Base-by-base conservation (phyloP, 495 filamentous ascomycete species). In the Annulohypoxylon moriforme region DNA sequence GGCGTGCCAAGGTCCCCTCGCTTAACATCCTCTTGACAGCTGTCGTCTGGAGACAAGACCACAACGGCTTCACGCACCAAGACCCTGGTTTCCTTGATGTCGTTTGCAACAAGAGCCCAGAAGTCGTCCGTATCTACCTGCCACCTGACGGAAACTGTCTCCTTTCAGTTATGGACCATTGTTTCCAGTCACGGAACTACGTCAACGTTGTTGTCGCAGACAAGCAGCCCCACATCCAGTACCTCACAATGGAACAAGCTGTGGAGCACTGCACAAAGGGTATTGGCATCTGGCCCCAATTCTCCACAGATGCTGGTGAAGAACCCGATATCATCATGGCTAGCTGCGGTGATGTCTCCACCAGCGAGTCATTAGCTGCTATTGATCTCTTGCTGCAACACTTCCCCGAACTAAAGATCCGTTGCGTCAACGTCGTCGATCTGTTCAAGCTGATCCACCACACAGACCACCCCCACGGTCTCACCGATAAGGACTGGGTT, bases 21-120 rank as follows among this genome's bases (percentile, higher is more conserved):
- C 85, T 93, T 64, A 93, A 93, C 79, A 91, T 93, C 65, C 84
- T 93, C 11, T 84, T 92, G 29, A 93, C 90, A 0, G 87, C 89
- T 1, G 91, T 91, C 1, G 91, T 92, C 55, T 92, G 91, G 91
- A 79, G 91, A 70, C 91, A 93, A 78, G 91, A 93, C 75, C 91
- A 93, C 83, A 92, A 92, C 72, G 91, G 90, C 53, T 93, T 93
- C 75, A 93, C 90, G 0, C 91, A 93, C 78, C 91, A 93, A 76
- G 91, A 93, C 67, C 90, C 90, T 0, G 90, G 91, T 18, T 93
- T 92, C 85, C 84, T 92, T 14, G 90, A 92, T 71, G 89, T 92
- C 1, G 85, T 92, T 1, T 88, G 87, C 66, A 93, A 93, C 81
- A 93, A 92, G 79, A 87, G 84, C 76, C 90, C 91, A 13, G 88